Percentiles rank a stretch among this genome's conserved stretches.
Evolutionary conservation across 208 protist species (phyloP).

Genomic region (Leishmania gerbilli): DNA sequence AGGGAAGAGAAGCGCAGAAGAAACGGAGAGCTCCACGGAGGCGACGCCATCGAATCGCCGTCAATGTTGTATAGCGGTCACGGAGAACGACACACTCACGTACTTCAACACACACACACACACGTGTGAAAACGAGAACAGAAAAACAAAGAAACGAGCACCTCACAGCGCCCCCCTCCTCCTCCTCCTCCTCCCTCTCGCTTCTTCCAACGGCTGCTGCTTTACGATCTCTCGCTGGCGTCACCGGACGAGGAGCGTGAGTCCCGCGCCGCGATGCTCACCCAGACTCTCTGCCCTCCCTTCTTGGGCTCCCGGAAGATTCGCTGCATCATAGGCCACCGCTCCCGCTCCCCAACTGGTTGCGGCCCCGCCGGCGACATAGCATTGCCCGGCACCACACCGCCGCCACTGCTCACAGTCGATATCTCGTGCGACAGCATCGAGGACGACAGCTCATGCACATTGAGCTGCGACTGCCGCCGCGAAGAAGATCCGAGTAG

Average conservation of each 20-base stretch:
- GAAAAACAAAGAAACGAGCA: neutral
- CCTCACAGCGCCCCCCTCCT: neutral
- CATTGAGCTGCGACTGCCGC: neutral
- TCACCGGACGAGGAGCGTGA: neutral
- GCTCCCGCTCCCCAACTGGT: neutral
- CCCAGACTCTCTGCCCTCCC: slow-evolving; percentile 10
- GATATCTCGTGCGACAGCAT: neutral
- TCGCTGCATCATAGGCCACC: slow-evolving; percentile 6
- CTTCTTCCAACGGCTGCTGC: neutral
- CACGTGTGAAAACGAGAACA: neutral
- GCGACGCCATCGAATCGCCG: neutral
- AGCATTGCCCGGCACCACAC: neutral
- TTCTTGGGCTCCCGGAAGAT: slow-evolving; percentile 15
- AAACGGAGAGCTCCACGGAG: neutral
- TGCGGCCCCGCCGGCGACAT: neutral
- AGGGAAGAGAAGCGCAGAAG: neutral
- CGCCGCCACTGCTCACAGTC: neutral
- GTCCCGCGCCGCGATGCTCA: neutral
- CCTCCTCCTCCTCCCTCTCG: neutral
- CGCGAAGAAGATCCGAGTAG: neutral
- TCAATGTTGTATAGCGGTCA: neutral
- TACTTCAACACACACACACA: neutral
- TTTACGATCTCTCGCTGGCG: neutral
- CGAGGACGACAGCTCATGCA: neutral
- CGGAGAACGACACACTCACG: neutral